These are phyloP conservation scores for Monascus ruber DNA, from an alignment of 2,329 filamentous ascomycete species.

Conservation along the genomic window DNA sequence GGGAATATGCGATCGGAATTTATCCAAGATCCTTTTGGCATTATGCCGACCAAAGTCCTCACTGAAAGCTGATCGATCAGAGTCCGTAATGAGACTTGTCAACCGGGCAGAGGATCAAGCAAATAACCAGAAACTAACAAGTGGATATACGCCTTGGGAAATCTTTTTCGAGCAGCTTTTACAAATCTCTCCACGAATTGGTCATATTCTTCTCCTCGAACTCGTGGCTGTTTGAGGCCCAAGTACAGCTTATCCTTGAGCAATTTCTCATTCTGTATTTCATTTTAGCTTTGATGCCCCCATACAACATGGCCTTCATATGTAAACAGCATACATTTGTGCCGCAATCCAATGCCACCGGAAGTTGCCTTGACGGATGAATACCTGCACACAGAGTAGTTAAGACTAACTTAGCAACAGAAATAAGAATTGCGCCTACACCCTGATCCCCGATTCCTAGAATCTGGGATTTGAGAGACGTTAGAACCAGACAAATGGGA, in stretches of 20 bases:
- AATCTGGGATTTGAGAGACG: constrained; percentile 45
- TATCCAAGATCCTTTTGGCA: constrained; percentile 63
- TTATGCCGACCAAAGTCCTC: constrained; percentile 78
- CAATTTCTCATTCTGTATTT: constrained; percentile 52
- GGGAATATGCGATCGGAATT: constrained; percentile 59
- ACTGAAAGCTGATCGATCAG: constrained; percentile 9
- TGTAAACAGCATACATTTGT: constrained; percentile 45
- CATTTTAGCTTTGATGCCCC: constrained; percentile 1
- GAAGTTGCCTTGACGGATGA: constrained; percentile 64
- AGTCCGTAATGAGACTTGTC: neutral
- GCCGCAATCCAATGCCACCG: constrained; percentile 75
- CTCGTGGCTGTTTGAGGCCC: constrained; percentile 56
- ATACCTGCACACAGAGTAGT: constrained; percentile 81
- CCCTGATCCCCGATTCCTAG: constrained; percentile 85
- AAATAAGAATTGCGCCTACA: constrained; percentile 73
- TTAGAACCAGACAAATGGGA: constrained; percentile 6
- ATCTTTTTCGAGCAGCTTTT: constrained; percentile 53
- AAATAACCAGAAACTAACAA: constrained; percentile 37
- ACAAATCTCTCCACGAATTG: constrained; percentile 67
- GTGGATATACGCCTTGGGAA: constrained; percentile 72
- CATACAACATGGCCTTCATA: neutral
- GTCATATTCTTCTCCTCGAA: constrained; percentile 62
- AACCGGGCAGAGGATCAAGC: neutral
- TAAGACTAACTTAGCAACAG: constrained; percentile 68
- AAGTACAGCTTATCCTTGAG: constrained; percentile 70